Percentiles rank a stretch among this genome's conserved stretches.
Evolutionary conservation across 202 grass and related monocot genomes (phyloP).

Genomic region (Saccharum hybrid): DNA sequence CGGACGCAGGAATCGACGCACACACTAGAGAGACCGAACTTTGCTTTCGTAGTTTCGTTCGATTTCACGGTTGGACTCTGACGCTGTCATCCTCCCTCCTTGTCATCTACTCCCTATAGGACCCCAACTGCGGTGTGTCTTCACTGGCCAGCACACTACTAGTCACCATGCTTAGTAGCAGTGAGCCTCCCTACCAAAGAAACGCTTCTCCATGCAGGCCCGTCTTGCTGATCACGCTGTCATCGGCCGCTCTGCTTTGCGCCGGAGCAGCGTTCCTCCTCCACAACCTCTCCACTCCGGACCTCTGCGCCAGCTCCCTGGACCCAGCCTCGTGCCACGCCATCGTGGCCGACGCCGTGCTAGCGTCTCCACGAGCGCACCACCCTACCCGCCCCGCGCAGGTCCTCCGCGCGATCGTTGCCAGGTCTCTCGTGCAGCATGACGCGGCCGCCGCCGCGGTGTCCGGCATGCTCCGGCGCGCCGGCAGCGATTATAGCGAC

Average conservation of each 20-base stretch:
- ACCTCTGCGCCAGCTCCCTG: slow-evolving; percentile 56
- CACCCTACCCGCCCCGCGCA: slow-evolving; percentile 1
- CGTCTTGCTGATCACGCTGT: slow-evolving; percentile 9
- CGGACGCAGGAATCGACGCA: too few species aligned
- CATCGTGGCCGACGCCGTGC: slow-evolving; percentile 47
- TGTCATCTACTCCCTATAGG: not conserved
- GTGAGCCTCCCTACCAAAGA: slow-evolving; percentile 8
- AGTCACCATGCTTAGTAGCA: slow-evolving; percentile 27
- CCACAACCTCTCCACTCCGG: not conserved
- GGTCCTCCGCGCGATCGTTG: slow-evolving; percentile 46
- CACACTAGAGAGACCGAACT: too few species aligned
- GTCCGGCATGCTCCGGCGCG: not conserved
- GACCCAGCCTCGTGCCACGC: slow-evolving; percentile 49
- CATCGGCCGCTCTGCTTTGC: slow-evolving; percentile 32
- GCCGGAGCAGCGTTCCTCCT: slow-evolving; percentile 27
- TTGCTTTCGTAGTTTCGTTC: too few species aligned
- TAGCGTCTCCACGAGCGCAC: not conserved
- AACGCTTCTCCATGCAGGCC: slow-evolving; percentile 15
- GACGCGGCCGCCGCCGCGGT: slow-evolving; percentile 30
- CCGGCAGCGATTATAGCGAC: not conserved
- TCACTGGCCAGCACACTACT: not conserved
- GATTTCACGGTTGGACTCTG: too few species aligned
- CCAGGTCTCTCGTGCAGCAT: slow-evolving; percentile 36
- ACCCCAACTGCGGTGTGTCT: not conserved
- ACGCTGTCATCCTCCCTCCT: not conserved